Conservation (phyloP, 495 filamentous ascomycete genomes). For the Aspergillus panamensis region DNA sequence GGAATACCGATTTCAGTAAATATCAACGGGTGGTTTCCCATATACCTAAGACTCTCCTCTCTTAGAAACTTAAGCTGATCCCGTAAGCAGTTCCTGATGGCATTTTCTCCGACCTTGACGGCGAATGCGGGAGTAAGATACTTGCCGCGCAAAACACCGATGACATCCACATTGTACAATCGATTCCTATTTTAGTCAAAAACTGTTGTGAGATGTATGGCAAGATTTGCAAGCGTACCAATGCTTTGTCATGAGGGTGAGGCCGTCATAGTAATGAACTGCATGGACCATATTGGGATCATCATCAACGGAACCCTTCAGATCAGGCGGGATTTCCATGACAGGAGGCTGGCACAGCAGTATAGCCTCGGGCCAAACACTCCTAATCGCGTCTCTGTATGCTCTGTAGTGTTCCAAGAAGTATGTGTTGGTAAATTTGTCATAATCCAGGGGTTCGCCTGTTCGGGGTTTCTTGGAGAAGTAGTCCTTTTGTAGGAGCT, state of each 20-base stretch:
- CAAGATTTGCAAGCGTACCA: conserved; percentile 52
- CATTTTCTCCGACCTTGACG: conserved; percentile 88
- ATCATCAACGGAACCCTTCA: conserved; percentile 86
- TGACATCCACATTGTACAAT: conserved; percentile 92
- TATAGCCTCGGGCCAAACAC: conserved; percentile 73
- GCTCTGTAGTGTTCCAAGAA: conserved; percentile 83
- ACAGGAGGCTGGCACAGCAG: conserved; percentile 91
- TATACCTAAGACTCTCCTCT: conserved; percentile 83
- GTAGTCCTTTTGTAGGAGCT: conserved; percentile 79
- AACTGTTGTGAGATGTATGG: not conserved
- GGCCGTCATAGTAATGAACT: conserved; percentile 93
- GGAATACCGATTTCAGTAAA: conserved; percentile 97
- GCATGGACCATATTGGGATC: conserved; percentile 88
- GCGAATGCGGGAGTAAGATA: conserved; percentile 87
- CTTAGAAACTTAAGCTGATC: conserved; percentile 87
- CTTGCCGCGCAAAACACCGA: conserved; percentile 83
- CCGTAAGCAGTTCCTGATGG: conserved; percentile 89
- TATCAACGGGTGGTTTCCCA: conserved; percentile 86
- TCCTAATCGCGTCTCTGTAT: conserved; percentile 68
- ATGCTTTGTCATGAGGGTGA: conserved; percentile 95
- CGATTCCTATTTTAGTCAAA: conserved; percentile 60
- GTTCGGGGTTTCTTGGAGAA: conserved; percentile 72
- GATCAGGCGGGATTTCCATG: conserved; percentile 81
- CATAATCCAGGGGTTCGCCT: conserved; percentile 70
- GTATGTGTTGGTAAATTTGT: conserved; percentile 81